Conservation (phyloP, 2,329 filamentous ascomycete genomes). For the Aplosporella prunicola region DNA sequence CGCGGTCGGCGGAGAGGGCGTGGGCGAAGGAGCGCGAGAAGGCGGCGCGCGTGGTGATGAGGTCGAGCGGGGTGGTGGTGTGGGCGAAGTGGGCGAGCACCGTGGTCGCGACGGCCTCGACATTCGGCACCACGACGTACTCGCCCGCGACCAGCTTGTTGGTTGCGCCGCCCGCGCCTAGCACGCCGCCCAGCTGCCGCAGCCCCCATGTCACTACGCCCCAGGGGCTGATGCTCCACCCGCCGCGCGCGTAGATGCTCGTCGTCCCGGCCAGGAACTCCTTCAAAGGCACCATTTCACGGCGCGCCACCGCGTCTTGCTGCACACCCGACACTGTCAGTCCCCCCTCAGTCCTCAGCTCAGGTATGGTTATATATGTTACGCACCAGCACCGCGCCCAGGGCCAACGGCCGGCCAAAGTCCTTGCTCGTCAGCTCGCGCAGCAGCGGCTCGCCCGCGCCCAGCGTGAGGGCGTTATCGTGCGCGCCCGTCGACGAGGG, state of each 20-base stretch:
- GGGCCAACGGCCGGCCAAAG: conserved; percentile 69
- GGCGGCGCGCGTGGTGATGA: conserved; percentile 25
- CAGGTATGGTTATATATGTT: background rate
- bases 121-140: conserved; percentile 57
- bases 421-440: conserved; percentile 64
- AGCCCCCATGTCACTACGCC: conserved; percentile 66
- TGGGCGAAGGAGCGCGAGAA: conserved; percentile 26
- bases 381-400: conserved; percentile 62
- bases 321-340: conserved; percentile 15
- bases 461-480: conserved; percentile 43
- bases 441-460: conserved; percentile 53
- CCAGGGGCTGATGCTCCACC: conserved; percentile 64
- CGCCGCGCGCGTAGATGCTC: conserved; percentile 61
- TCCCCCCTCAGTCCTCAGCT: background rate
- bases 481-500: conserved; percentile 29
- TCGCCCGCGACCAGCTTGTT: conserved; percentile 52
- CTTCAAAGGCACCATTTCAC: conserved; percentile 59
- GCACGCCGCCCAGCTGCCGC: conserved; percentile 53
- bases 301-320: conserved; percentile 60
- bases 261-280: conserved; percentile 57
- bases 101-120: conserved; percentile 42
- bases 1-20: conserved; percentile 18
- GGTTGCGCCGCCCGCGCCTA: conserved; percentile 37
- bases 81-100: conserved; percentile 27
- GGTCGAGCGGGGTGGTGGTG: conserved; percentile 25